A percentile compares a stretch with the other conserved stretches of the same genome.
These are phyloP conservation scores for Pelargonium nanum DNA, from an alignment of 345 rosid species.

Conservation along the genomic window DNA sequence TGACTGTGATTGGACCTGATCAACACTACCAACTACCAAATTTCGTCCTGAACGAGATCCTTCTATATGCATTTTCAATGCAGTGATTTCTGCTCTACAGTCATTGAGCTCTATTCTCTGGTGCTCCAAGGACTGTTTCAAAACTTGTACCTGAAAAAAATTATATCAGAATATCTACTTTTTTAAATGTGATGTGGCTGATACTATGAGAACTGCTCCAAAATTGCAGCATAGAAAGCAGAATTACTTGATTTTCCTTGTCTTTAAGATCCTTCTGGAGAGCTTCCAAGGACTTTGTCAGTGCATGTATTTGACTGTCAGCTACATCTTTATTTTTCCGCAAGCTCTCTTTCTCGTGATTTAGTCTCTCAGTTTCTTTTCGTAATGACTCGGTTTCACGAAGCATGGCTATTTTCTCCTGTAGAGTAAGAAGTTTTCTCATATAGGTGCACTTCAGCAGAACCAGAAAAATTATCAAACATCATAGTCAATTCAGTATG, in stretches of 20 bases:
- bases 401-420: slow-evolving; percentile 93
- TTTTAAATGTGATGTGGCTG: slow-evolving; percentile 12
- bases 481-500: background rate
- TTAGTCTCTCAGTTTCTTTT: slow-evolving; percentile 48
- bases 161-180: slow-evolving; percentile 14
- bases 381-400: slow-evolving; percentile 53
- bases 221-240: slow-evolving; percentile 14
- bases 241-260: slow-evolving; percentile 66
- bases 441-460: slow-evolving; percentile 6
- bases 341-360: slow-evolving; percentile 47
- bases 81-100: slow-evolving; percentile 83
- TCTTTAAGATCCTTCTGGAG: slow-evolving; percentile 76
- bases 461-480: slow-evolving; percentile 2
- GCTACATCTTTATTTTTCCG: slow-evolving; percentile 47
- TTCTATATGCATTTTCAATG: slow-evolving; percentile 87
- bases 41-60: slow-evolving; percentile 51
- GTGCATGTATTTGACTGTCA: slow-evolving; percentile 58
- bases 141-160: slow-evolving; percentile 53
- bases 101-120: slow-evolving; percentile 76
- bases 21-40: slow-evolving; percentile 32
- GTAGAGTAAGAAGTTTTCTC: slow-evolving; percentile 18
- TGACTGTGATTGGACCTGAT: slow-evolving; percentile 39
- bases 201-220: slow-evolving; percentile 8
- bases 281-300: slow-evolving; percentile 59
- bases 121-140: slow-evolving; percentile 60